phyloP scores from a whole-genome alignment of 1,284 basidiomycete genomes.

The Marasmius tenuissimus region DNA sequence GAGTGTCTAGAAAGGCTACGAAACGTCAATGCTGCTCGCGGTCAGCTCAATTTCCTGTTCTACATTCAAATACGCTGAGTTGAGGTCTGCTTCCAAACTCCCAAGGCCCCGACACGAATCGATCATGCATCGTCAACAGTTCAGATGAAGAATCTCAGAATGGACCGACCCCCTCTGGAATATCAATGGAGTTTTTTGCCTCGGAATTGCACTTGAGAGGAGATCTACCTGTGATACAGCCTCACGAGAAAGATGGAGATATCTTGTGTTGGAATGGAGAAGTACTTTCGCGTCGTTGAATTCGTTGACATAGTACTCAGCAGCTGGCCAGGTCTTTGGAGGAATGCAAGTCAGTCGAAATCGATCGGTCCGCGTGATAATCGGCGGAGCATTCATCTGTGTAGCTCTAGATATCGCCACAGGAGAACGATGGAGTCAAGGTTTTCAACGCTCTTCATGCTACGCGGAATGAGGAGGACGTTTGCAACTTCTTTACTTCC shows the following conservation, averaged over 20 bases:
- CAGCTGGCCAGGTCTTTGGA: constrained; percentile 63
- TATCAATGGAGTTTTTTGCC: constrained; percentile 59
- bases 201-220: constrained; percentile 85
- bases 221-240: constrained; percentile 61
- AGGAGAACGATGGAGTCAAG: constrained; percentile 80
- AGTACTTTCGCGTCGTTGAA: constrained; percentile 40
- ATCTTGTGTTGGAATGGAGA: constrained; percentile 92
- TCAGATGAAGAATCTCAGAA: neutral
- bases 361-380: neutral
- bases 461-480: constrained; percentile 38
- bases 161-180: neutral
- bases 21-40: constrained; percentile 48
- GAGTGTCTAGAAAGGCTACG: constrained; percentile 18
- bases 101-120: constrained; percentile 65
- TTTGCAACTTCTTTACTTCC: constrained; percentile 52
- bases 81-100: neutral
- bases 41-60: constrained; percentile 30
- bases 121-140: constrained; percentile 18
- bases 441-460: constrained; percentile 56
- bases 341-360: constrained; percentile 58
- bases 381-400: neutral
- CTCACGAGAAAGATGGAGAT: constrained; percentile 60
- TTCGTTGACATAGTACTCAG: neutral
- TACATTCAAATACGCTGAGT: neutral
- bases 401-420: constrained; percentile 38